Conservation (phyloP, 2,329 filamentous ascomycete genomes). For the Aspergillus viridinutans region DNA sequence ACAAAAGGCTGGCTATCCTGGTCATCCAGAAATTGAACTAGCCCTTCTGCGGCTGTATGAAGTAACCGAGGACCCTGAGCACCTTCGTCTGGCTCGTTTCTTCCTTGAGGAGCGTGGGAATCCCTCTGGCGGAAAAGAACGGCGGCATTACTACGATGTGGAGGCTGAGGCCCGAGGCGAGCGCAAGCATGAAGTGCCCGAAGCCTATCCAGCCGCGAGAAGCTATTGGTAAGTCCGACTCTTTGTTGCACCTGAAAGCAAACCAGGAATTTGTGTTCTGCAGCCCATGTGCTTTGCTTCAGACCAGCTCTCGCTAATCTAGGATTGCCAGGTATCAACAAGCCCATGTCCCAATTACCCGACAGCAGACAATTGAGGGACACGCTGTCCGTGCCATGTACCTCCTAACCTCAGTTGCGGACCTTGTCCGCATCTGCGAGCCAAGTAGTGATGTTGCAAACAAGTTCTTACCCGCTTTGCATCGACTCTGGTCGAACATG, state of each 20-base stretch:
- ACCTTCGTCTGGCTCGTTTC: constrained; percentile 50
- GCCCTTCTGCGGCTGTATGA: constrained; percentile 46
- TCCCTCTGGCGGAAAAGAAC: constrained; percentile 35
- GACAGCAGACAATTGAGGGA: constrained; percentile 54
- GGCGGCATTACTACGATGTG: constrained; percentile 52
- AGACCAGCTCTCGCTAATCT: background rate
- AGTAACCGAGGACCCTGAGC: constrained; percentile 34
- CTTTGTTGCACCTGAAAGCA: background rate
- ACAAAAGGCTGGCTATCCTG: constrained; percentile 57
- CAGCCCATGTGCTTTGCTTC: background rate
- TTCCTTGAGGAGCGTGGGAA: constrained; percentile 59
- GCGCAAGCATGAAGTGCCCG: constrained; percentile 42
- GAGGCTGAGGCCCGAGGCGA: constrained; percentile 49
- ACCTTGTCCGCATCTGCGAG: constrained; percentile 42
- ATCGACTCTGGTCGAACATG: constrained; percentile 57
- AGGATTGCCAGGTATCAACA: constrained; percentile 45
- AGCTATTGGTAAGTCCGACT: constrained; percentile 32
- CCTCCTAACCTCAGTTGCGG: constrained; percentile 55
- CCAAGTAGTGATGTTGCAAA: constrained; percentile 10
- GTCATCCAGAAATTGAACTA: constrained; percentile 55
- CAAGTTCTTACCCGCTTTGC: constrained; percentile 33
- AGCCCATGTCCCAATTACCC: constrained; percentile 52
- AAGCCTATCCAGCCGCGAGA: constrained; percentile 43
- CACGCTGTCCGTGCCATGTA: constrained; percentile 60
- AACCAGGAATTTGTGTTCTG: background rate